Conservation (phyloP, 2,329 filamentous ascomycete species). For the Zasmidium citrigriseum region DNA sequence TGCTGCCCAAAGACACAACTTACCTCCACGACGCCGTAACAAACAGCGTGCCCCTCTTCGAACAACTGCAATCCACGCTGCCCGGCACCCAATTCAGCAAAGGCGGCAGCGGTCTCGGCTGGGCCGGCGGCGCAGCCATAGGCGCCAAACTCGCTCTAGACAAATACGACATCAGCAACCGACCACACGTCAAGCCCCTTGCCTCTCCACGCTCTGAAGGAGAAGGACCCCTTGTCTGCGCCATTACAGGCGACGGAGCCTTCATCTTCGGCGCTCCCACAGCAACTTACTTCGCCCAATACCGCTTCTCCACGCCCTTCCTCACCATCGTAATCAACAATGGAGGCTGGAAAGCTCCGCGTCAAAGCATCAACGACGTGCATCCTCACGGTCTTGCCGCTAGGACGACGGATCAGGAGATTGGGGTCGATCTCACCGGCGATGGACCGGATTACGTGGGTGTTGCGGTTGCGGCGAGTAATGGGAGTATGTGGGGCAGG, state of each 20-base stretch:
- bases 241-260: conserved; percentile 14
- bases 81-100: conserved; percentile 19
- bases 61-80: conserved; percentile 15
- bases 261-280: conserved; percentile 17
- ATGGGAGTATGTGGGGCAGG: conserved; percentile 10
- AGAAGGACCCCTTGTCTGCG: conserved; percentile 7
- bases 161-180: conserved; percentile 11
- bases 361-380: conserved; percentile 17
- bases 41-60: conserved; percentile 14
- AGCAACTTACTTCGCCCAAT: conserved; percentile 16
- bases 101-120: conserved; percentile 25
- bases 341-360: conserved; percentile 25
- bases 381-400: conserved; percentile 20
- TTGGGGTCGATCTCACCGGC: conserved; percentile 17
- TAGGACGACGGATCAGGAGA: conserved; percentile 9
- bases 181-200: conserved; percentile 3
- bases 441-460: conserved; percentile 21
- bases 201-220: background rate
- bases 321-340: conserved; percentile 25
- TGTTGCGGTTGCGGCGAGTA: conserved; percentile 14
- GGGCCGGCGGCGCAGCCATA: conserved; percentile 21
- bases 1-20: conserved; percentile 12
- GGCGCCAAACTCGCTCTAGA: conserved; percentile 19
- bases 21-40: conserved; percentile 24
- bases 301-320: conserved; percentile 14